A percentile compares a stretch with the other conserved stretches of the same genome.
These are phyloP conservation scores for Nidularia pulvinata DNA, from an alignment of 768 basidiomycete genomes.

Conservation along the genomic window DNA sequence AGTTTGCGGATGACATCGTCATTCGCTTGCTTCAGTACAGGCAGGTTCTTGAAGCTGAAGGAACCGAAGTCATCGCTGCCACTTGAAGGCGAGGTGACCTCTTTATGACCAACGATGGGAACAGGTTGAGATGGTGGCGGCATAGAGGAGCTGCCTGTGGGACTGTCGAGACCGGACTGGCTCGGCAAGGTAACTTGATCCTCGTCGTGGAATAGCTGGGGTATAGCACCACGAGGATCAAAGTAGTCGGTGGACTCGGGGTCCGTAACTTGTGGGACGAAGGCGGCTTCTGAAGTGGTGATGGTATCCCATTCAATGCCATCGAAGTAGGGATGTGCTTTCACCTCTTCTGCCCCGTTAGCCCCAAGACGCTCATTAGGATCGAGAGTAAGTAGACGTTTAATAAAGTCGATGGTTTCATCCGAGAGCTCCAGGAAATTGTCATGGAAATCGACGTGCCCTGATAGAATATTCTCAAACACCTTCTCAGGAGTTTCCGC, in stretches of 20 bases:
- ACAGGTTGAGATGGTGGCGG: constrained; percentile 42
- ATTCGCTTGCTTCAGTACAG: constrained; percentile 95
- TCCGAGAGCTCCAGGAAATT: constrained; percentile 86
- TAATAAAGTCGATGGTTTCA: constrained; percentile 91
- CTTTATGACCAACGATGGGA: constrained; percentile 34
- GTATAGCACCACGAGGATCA: constrained; percentile 91
- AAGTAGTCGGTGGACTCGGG: constrained; percentile 99
- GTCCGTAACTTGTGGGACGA: constrained; percentile 94
- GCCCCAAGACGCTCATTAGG: constrained; percentile 80
- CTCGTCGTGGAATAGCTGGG: constrained; percentile 91
- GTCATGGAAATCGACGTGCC: constrained; percentile 95
- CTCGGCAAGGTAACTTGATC: constrained; percentile 61
- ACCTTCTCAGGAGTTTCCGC: constrained; percentile 97
- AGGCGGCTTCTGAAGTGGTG: constrained; percentile 85
- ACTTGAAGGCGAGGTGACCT: constrained; percentile 44
- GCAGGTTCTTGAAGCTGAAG: constrained; percentile 98
- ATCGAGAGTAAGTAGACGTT: constrained; percentile 80
- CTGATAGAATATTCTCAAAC: constrained; percentile 97
- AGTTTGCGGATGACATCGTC: constrained; percentile 98
- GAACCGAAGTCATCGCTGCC: constrained; percentile 93
- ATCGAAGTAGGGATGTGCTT: constrained; percentile 86
- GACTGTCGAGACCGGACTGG: constrained; percentile 46
- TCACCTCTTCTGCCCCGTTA: constrained; percentile 91
- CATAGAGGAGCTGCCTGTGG: constrained; percentile 32
- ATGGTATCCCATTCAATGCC: constrained; percentile 95